These are phyloP conservation scores for Fusarium nurragi DNA, from an alignment of 2,329 filamentous ascomycete genomes.

Conservation along the genomic window DNA sequence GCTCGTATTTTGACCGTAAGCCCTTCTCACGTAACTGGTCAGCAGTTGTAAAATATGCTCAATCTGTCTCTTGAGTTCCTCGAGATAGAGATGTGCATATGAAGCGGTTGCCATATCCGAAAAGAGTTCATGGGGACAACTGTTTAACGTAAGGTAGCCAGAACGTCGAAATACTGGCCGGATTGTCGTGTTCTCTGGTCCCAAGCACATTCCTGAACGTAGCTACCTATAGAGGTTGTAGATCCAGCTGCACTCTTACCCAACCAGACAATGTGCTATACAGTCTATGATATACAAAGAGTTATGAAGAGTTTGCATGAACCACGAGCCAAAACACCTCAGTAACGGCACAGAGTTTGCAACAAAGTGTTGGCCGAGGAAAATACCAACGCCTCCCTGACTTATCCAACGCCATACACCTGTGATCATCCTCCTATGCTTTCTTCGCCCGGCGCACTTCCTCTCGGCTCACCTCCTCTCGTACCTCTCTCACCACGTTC, in stretches of 20 bases:
- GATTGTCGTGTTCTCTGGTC: neutral
- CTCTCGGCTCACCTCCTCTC: conserved; percentile 32
- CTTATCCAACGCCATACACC: neutral
- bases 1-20: neutral
- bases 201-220: neutral
- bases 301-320: neutral
- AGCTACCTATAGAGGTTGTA: neutral
- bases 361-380: neutral
- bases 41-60: neutral
- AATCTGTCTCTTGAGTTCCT: neutral
- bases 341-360: neutral
- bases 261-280: neutral
- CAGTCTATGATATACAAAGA: conserved; percentile 5
- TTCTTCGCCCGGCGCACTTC: conserved; percentile 35
- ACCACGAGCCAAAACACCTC: neutral
- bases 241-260: too few relatives aligned
- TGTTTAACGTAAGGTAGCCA: neutral
- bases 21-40: neutral
- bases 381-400: neutral
- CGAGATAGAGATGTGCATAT: neutral
- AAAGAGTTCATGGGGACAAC: neutral
- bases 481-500: conserved; percentile 44
- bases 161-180: neutral
- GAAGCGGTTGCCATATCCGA: neutral
- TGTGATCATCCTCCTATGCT: conserved; percentile 7